Conservation (phyloP, 1,284 basidiomycete species). For the Leccinum pseudoinsigne region DNA sequence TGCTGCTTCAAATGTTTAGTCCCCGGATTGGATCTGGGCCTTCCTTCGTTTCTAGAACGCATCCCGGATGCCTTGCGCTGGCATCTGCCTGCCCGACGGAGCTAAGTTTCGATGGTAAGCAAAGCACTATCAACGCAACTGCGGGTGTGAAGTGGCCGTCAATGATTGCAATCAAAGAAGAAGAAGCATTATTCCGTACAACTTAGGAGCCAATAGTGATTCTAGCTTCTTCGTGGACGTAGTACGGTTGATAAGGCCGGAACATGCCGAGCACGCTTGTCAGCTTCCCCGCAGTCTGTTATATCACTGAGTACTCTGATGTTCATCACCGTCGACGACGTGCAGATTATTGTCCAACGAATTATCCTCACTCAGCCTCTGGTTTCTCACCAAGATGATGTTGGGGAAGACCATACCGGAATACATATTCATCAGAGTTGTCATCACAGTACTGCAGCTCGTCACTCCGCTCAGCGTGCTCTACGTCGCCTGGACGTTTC, state of each 20-base stretch:
- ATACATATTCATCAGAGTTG: conserved; percentile 52
- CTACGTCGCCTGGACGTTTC: conserved; percentile 30
- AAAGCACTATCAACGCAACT: neutral
- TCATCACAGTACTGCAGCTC: conserved; percentile 48
- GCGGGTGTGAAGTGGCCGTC: neutral
- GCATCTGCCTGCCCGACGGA: neutral
- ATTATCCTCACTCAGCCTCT: neutral
- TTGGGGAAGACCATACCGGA: conserved; percentile 47
- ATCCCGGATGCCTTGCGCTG: neutral
- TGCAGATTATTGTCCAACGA: neutral
- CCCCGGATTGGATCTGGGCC: neutral
- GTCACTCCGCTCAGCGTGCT: conserved; percentile 49
- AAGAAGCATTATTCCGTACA: too few species aligned
- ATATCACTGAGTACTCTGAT: neutral
- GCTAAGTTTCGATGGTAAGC: neutral
- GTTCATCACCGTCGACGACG: neutral
- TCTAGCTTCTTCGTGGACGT: too few species aligned
- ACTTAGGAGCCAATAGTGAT: too few species aligned
- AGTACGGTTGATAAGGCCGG: neutral
- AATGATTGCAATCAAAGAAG: neutral
- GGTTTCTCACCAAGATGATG: conserved; percentile 32
- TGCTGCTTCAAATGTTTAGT: neutral
- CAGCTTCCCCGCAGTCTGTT: neutral
- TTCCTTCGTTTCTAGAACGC: neutral
- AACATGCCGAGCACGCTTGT: neutral